Evolutionary conservation across 768 basidiomycete species (phyloP), one percentile per base, ranked within the genome.

Genomic region (Suillus discolor): DNA sequence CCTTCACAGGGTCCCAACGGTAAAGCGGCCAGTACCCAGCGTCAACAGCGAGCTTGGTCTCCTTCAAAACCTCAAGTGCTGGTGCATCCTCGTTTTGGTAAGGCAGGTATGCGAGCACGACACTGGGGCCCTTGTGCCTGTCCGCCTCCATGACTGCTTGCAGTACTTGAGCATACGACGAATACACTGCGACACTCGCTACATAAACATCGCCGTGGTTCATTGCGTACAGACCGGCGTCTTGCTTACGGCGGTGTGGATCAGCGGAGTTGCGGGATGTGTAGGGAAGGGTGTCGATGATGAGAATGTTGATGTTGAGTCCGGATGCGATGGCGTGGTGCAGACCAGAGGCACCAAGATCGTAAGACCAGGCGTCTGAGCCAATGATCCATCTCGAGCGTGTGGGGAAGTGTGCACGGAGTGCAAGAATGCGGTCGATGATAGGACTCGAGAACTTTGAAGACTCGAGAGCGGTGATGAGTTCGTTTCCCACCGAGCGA

Each of bases 21-120:
- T 99, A 99, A 62, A 99, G 82, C 0, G 97, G 97, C 97, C 97
- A 99, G 79, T 96, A 97, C 3, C 97, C 97, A 12, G 92, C 86
- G 71, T 98, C 96, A 47, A 99, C 93, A 6, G 97, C 97, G 60
- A 95, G 85, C 75, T 99, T 99, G 31, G 96, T 99, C 81, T 97
- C 95, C 81, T 97, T 96, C 65, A 99, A 83, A n/a, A 99, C 81
- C 41, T 96, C 89, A 42, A 99, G 86, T 3, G 96, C 94, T 0
- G 90, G 83, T 0, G 89, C 80, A 64, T 88, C 82, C 73, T 97
- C 96, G 5, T 81, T 80, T 59, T 85, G 83, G 79, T 97, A 96
- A 1, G 97, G 97, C 18, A 99, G 87, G 78, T 99, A 97, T 1
- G 96, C 97, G 51, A 99, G 85, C 59, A 99, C 87, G 70, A 99